Conservation (phyloP, 805 yeast species). For the Cyberlindnera xylosilytica region DNA sequence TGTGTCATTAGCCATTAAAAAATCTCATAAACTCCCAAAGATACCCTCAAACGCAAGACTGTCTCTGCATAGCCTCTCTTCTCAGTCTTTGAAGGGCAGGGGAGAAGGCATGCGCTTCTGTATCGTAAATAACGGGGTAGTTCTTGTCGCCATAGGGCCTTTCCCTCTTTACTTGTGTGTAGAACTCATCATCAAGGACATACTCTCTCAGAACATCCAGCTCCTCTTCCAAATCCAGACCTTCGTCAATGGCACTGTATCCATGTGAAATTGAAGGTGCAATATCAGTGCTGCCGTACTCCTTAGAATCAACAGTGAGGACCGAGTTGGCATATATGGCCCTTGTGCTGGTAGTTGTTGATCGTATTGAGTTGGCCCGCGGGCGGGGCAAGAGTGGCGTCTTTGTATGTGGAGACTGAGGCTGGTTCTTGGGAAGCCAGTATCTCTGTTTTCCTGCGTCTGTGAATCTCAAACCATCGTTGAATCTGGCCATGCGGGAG, state of each 20-base stretch:
- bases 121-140: conserved; percentile 38
- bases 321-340: conserved; percentile 26
- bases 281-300: conserved; percentile 4
- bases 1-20: no score
- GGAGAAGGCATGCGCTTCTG: conserved; percentile 26
- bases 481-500: conserved; percentile 64
- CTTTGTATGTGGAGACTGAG: conserved; percentile 8
- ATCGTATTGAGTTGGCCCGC: conserved; percentile 20
- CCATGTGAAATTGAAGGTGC: conserved; percentile 4
- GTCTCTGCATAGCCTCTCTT: conserved; percentile 19
- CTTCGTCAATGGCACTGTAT: conserved; percentile 12
- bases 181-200: conserved; percentile 34
- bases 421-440: conserved; percentile 46
- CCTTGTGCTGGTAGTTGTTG: conserved; percentile 23
- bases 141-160: conserved; percentile 38
- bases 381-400: conserved; percentile 19
- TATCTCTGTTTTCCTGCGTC: conserved; percentile 77
- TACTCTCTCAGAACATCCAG: conserved; percentile 26
- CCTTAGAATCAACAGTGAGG: conserved; percentile 19
- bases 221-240: conserved; percentile 1
- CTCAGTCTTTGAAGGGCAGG: conserved; percentile 27
- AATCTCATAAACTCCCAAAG: no score
- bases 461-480: conserved; percentile 79
- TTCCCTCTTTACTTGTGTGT: conserved; percentile 31
- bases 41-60: conserved; percentile 3